A percentile compares a stretch with the other conserved stretches of the same genome.
These are phyloP conservation scores for Fraxinus ornus DNA, from an alignment of 305 asterid species.

Conservation along the genomic window DNA sequence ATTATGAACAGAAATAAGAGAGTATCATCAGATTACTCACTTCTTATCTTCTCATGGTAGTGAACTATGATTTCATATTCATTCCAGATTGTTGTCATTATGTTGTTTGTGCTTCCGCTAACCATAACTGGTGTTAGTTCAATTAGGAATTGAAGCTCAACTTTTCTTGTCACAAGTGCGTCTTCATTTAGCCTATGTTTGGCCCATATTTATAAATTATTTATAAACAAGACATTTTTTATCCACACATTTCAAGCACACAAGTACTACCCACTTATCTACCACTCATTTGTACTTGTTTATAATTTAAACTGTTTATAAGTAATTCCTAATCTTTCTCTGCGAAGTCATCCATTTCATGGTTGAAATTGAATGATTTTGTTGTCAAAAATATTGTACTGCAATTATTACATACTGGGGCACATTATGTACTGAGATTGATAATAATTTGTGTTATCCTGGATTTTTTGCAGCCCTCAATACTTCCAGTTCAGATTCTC, in stretches of 20 bases:
- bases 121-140: not conserved
- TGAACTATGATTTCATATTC: not conserved
- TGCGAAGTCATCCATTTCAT: not conserved
- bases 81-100: not conserved
- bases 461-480: conserved; percentile 65
- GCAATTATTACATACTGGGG: not conserved
- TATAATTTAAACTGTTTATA: not conserved
- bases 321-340: not conserved
- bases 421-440: not conserved
- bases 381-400: not conserved
- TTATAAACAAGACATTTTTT: too few species aligned
- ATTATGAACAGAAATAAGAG: not conserved
- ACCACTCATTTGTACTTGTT: not conserved
- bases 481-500: conserved; percentile 90
- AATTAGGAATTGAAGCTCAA: not conserved
- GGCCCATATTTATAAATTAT: not conserved
- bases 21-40: not conserved
- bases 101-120: not conserved
- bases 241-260: not conserved
- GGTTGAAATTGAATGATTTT: not conserved
- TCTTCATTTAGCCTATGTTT: not conserved
- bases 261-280: not conserved
- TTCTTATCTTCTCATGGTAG: not conserved
- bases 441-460: conserved; percentile 11
- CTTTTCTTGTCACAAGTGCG: not conserved